Conservation (phyloP, 2,329 filamentous ascomycete genomes). For the Neopestalotiopsis sp. region DNA sequence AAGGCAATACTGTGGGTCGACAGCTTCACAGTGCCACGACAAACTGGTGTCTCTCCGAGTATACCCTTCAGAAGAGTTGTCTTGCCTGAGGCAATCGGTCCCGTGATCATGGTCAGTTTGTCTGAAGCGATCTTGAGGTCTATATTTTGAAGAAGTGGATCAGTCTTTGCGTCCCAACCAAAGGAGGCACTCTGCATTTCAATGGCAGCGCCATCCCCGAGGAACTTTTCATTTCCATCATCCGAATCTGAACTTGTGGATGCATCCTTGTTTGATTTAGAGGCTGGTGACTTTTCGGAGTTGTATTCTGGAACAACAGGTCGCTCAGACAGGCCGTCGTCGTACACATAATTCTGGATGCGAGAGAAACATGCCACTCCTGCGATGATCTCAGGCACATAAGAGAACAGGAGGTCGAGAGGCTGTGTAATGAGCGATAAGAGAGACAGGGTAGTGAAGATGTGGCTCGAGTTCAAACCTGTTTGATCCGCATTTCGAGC, state of each 20-base stretch:
- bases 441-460: conserved; percentile 20
- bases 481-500: neutral
- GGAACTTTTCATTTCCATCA: neutral
- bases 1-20: conserved; percentile 7
- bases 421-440: conserved; percentile 19
- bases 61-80: conserved; percentile 18
- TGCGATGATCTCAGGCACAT: conserved; percentile 19
- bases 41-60: conserved; percentile 16
- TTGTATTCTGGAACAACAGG: neutral
- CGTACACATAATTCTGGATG: conserved; percentile 18
- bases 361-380: conserved; percentile 18
- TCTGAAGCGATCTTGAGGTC: conserved; percentile 33
- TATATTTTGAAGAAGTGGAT: conserved; percentile 31
- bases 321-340: neutral
- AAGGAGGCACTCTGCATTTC: neutral
- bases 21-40: neutral
- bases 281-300: neutral
- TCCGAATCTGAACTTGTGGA: neutral
- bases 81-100: conserved; percentile 22
- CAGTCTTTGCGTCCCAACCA: conserved; percentile 17
- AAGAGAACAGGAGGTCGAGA: conserved; percentile 18
- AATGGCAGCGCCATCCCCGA: neutral
- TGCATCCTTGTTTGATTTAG: neutral
- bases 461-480: conserved; percentile 10
- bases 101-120: conserved; percentile 39